Base-by-base conservation (phyloP, 768 basidiomycete species). In the Boletus pseudopeckii region DNA sequence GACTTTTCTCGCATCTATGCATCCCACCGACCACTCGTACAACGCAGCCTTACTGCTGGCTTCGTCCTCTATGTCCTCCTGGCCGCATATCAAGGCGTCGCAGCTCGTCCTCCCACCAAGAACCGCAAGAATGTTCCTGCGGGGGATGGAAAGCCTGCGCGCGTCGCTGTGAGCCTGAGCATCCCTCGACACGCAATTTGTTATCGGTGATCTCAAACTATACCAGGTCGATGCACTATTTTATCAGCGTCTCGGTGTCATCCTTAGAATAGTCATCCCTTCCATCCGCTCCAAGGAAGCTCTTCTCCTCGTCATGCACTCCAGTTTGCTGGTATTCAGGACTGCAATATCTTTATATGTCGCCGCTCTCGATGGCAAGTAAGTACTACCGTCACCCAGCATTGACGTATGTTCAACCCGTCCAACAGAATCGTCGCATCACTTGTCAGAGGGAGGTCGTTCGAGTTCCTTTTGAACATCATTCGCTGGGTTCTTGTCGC, bases 311-410 rank as follows among this genome's bases (percentile, higher is more conserved):
- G 72, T 85, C 42, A 88, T 92, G 79, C 95, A 98, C 71, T 91
- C 93, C 14, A 84, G 85, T 64, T 78, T 99, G 53, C 81, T 99
- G 50, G 78, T 98, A 14, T 88, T 91, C 59, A 76, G 96, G 60
- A 98, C 96, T 4, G 86, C 90, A 2, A 86, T 98, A 43, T 95
- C 92, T 15, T 75, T 99, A 17, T 98, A 97, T 65, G 93, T 99
- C 45, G 96, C 96, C 7, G 83, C 89, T 20, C 78, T 98, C 45
- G 96, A 98, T 65, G 96, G 96, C 70, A 87, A 83, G 89, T 91
- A 62, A 59, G 84, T 76, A 15, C 50, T 46, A 18, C 37, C 9
- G 8, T 37, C 32, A 30, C 30, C 39, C 50, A 38, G 30, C 46
- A 15, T 39, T 8, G 37, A 28, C 43, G 8, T 30, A 43, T 33